Conservation (phyloP, 2,329 filamentous ascomycete species). For the Tolypocladium capitatum region DNA sequence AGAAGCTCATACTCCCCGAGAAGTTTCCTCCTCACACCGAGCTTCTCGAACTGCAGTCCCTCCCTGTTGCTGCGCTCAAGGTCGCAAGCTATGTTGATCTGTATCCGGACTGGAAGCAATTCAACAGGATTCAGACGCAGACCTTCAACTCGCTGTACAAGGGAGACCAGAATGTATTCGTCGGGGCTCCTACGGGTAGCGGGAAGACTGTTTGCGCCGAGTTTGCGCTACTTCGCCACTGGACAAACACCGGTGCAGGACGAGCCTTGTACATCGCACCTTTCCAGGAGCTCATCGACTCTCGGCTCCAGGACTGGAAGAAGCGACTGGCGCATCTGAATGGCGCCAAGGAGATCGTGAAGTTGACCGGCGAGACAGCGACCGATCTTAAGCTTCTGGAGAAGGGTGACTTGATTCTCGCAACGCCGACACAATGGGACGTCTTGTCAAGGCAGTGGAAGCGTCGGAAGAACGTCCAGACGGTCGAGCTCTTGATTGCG, state of each 20-base stretch:
- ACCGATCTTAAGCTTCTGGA: conserved; percentile 83
- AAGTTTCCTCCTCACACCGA: conserved; percentile 93
- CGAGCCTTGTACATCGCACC: conserved; percentile 90
- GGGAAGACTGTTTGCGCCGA: conserved; percentile 97
- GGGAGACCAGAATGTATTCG: conserved; percentile 83
- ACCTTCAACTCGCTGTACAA: conserved; percentile 89
- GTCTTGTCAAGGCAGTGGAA: conserved; percentile 93
- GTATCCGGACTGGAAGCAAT: conserved; percentile 73
- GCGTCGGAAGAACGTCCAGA: conserved; percentile 86
- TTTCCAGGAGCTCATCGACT: conserved; percentile 84
- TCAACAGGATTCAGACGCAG: conserved; percentile 97
- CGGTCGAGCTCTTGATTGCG: conserved; percentile 80
- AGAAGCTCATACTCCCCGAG: conserved; percentile 86
- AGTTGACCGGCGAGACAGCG: conserved; percentile 85
- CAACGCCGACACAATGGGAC: conserved; percentile 92
- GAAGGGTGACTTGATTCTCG: conserved; percentile 75
- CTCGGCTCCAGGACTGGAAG: conserved; percentile 72
- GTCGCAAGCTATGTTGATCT: conserved; percentile 66
- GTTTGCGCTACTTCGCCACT: conserved; percentile 81
- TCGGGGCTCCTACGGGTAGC: conserved; percentile 85
- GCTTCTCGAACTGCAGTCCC: conserved; percentile 77
- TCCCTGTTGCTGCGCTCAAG: conserved; percentile 83
- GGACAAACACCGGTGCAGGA: conserved; percentile 45
- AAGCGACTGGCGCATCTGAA: conserved; percentile 57
- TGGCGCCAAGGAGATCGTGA: conserved; percentile 81